Conservation (phyloP, 2,329 filamentous ascomycete species). For the Tothia fuscella region DNA sequence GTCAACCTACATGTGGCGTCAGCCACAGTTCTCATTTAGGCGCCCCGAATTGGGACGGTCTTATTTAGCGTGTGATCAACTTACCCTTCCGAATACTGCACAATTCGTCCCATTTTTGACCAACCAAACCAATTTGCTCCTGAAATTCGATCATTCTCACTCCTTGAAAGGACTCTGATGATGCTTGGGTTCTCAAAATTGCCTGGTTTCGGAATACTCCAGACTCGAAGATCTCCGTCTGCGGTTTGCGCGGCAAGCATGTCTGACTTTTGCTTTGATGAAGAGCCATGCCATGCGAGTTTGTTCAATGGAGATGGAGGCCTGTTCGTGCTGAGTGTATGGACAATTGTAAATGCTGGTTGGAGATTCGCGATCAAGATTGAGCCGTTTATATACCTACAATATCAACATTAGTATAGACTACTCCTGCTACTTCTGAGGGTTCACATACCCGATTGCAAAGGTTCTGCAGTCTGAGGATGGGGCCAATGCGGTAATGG, state of each 20-base stretch:
- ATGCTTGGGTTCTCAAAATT: constrained; percentile 69
- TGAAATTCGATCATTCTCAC: constrained; percentile 52
- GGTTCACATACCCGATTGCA: constrained; percentile 72
- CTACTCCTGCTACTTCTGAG: neutral
- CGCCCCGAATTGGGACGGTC: neutral
- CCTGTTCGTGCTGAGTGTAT: constrained; percentile 77
- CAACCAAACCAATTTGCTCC: constrained; percentile 94
- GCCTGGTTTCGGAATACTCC: constrained; percentile 82
- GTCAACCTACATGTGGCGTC: constrained; percentile 50
- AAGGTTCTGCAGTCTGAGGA: constrained; percentile 85
- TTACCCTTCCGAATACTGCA: constrained; percentile 85
- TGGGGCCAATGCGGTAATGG: constrained; percentile 86
- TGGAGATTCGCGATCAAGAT: constrained; percentile 81
- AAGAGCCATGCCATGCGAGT: constrained; percentile 91
- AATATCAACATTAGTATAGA: neutral
- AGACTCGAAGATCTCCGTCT: constrained; percentile 86
- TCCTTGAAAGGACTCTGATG: constrained; percentile 72
- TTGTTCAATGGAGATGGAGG: constrained; percentile 78
- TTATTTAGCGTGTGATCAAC: constrained; percentile 27
- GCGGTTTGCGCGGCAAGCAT: constrained; percentile 91
- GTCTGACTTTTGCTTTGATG: constrained; percentile 88
- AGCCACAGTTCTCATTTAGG: constrained; percentile 3
- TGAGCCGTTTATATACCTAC: constrained; percentile 86
- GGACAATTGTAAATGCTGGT: constrained; percentile 84
- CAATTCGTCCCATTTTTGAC: constrained; percentile 95